Evolutionary conservation across 2,329 filamentous ascomycete species (phyloP), one percentile per base, ranked within the genome.

Genomic region (Venturia pyrina): DNA sequence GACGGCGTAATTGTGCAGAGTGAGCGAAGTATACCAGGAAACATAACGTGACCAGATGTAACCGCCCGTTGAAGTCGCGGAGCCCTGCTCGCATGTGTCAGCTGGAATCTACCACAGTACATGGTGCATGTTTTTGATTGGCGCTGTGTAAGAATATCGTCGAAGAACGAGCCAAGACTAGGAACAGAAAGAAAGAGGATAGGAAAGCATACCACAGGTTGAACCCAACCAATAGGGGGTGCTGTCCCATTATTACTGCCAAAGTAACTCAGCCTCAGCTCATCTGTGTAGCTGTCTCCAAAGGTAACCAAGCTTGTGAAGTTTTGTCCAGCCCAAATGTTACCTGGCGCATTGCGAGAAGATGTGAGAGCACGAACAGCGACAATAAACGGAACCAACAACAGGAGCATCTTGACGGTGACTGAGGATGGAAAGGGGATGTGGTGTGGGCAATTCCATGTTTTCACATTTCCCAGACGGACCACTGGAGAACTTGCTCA

Each of bases 261-360:
- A 71, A 92, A 88, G 72, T 90, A 91, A 11, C 72, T 71, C 11
- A 90, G 73, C 11, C 89, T 83, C 15, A 82, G 85, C 70, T 91
- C 87, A 72, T 93, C 90, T 0, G 88, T 90, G 72, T 89, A 92
- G 75, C 87, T 90, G 74, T 91, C 88, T 15, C 89, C 89, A 72
- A 92, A 91, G 0, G 86, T 82, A 48, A 91, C 82, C 46, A 91
- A 73, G 62, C 85, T 87, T 37, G 84, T 80, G 72, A 90, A 86
- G 46, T 79, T 21, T 1, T 34, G 34, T 4, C 24, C 24, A 13
- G 28, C 32, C 50, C 50, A 57, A 1, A 0, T 24, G 34, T 57
- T 57, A 10, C 15, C 34, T 7, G 13, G 13, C 21, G 28, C 19
- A 7, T 1, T 24, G 11, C 50, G 50, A 34, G 24, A 34, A n/a